Percentiles rank a stretch among this genome's conserved stretches.
phyloP scores from a whole-genome alignment of 2,329 filamentous ascomycete species.

The Passalora sequoiae region DNA sequence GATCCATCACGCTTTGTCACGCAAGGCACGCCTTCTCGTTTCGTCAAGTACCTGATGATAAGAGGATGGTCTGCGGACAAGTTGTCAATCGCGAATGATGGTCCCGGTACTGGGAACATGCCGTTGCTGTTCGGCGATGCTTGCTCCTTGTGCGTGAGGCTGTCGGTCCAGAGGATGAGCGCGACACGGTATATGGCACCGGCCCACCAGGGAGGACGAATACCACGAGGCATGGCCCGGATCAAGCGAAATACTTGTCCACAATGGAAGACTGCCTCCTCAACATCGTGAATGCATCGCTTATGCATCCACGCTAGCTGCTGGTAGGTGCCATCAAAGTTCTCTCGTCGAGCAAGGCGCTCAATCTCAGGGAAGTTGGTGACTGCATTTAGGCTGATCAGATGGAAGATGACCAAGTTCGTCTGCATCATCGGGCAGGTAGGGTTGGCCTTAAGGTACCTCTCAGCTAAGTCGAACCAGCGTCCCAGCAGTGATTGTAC shows the following conservation, averaged over 20 bases:
- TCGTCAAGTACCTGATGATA: constrained; percentile 49
- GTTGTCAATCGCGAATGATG: constrained; percentile 48
- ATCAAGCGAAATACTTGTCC: constrained; percentile 62
- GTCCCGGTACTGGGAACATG: constrained; percentile 36
- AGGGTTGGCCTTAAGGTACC: constrained; percentile 52
- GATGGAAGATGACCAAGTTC: constrained; percentile 64
- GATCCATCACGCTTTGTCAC: constrained; percentile 49
- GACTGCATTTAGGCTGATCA: constrained; percentile 64
- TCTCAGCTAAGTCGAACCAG: constrained; percentile 62
- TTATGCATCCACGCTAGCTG: constrained; percentile 54
- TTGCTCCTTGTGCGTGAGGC: constrained; percentile 49
- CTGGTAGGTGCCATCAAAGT: constrained; percentile 53
- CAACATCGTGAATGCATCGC: constrained; percentile 58
- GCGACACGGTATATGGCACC: constrained; percentile 63
- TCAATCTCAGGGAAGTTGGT: constrained; percentile 65
- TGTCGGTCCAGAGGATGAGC: constrained; percentile 59
- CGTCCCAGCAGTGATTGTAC: constrained; percentile 59
- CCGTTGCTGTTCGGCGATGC: constrained; percentile 32
- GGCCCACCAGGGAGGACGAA: constrained; percentile 66
- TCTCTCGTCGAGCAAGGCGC: constrained; percentile 58
- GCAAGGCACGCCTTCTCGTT: constrained; percentile 50
- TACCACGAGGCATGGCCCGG: constrained; percentile 54
- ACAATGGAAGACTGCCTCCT: constrained; percentile 62
- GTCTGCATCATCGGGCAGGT: constrained; percentile 57
- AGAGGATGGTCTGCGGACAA: constrained; percentile 48